Evolutionary conservation across 371 early-diverging fungal species (phyloP).

Genomic region (Chytridium lagenaria): DNA sequence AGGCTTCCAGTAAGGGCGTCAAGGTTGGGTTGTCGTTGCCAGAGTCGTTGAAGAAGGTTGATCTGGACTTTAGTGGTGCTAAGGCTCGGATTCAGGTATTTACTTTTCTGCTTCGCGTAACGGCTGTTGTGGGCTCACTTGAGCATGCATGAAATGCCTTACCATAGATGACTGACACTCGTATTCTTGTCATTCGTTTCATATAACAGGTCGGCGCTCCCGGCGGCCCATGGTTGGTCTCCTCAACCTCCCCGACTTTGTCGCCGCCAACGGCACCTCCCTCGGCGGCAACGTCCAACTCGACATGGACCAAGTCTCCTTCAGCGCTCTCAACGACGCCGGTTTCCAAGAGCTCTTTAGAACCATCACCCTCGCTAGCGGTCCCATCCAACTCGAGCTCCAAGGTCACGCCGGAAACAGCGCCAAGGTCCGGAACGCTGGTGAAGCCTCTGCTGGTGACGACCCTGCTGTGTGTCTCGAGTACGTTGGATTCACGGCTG

Average conservation of each 20-base stretch:
- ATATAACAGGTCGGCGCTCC: neutral
- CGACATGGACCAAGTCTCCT: neutral
- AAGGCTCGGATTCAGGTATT: neutral
- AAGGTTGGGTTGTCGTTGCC: neutral
- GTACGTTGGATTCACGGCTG: neutral
- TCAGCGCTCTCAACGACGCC: neutral
- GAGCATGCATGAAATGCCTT: neutral
- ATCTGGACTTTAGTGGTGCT: neutral
- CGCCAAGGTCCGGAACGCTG: neutral
- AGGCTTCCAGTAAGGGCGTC: neutral
- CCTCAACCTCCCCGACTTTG: neutral
- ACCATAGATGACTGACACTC: too few relatives aligned
- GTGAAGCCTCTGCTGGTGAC: neutral
- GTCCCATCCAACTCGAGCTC: conserved; percentile 5
- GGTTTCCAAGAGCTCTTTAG: conserved; percentile 5
- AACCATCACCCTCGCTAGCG: conserved; percentile 3
- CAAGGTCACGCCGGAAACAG: conserved; percentile 8
- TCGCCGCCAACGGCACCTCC: neutral
- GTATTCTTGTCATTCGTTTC: too few relatives aligned
- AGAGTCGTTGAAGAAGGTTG: neutral
- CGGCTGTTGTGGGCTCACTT: neutral
- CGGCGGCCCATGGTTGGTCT: neutral
- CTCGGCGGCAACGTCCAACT: neutral
- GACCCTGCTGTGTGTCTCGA: neutral
- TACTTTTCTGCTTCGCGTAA: neutral